phyloP scores from a whole-genome alignment of 139 green algal species.

The Pleodorina starrii region DNA sequence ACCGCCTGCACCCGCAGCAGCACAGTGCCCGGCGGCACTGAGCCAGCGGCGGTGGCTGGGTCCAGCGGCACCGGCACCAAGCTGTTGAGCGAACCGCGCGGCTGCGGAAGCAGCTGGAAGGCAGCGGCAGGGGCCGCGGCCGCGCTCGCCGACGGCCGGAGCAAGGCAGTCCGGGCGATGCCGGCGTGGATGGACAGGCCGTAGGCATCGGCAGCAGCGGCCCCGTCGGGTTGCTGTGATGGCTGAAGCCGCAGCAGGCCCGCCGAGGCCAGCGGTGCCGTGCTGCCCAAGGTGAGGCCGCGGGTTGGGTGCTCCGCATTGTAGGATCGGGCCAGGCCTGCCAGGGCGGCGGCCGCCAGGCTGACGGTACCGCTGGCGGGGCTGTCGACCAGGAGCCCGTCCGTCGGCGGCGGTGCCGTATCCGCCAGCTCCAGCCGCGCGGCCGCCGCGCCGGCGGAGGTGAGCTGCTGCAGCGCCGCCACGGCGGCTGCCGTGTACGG shows the following conservation, averaged over 20 bases:
- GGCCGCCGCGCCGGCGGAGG: neutral
- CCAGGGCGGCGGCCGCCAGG: neutral
- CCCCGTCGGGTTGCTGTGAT: neutral
- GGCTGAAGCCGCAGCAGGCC: conserved; percentile 34
- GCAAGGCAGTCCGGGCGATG: neutral
- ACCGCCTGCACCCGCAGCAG: conserved; percentile 73
- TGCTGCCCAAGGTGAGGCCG: conserved; percentile 3
- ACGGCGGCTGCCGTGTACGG: neutral
- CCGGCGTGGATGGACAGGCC: neutral
- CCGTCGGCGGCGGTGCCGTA: neutral
- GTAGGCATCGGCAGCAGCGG: neutral
- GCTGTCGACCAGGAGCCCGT: neutral
- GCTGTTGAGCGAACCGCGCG: conserved; percentile 65
- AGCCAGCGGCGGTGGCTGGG: neutral
- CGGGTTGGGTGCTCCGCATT: conserved; percentile 58
- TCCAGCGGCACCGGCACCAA: conserved; percentile 58
- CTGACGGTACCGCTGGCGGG: neutral
- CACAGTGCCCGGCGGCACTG: conserved; percentile 30
- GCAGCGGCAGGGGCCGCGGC: neutral
- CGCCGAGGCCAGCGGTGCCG: neutral
- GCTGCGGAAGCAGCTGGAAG: conserved; percentile 61
- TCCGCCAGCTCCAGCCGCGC: neutral
- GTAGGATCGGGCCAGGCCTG: conserved; percentile 65
- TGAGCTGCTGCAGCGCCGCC: conserved; percentile 44
- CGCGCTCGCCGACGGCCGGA: conserved; percentile 18